Evolutionary conservation across 208 protist genomes (phyloP), one percentile per base, ranked within the genome.

Genomic region (Acanthamoeba royreba): DNA sequence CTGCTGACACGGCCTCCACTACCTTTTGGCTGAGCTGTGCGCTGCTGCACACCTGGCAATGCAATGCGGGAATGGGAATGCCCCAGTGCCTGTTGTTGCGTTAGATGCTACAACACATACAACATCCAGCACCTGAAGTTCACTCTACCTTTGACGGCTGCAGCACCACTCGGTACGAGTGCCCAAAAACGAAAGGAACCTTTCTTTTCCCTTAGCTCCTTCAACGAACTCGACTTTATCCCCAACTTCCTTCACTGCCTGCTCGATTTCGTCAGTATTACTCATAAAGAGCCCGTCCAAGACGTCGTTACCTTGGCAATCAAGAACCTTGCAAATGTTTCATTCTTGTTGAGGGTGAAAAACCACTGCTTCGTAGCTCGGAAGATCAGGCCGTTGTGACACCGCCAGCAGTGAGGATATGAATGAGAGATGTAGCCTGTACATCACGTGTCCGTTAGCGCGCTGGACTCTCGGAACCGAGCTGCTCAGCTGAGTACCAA

Each of bases 371-470:
- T 42, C 4, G 74, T 85, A 8, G 74, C 74, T 0, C 74, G 74
- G 45, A 85, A 85, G 33, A 85, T 85, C 25, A 85, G 45, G 45
- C 42, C 74, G 45, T 31, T 85, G 42, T 52, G 38, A 22, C 74
- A 85, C 42, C 74, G 74, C 74, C 74, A 85, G 25, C 74, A 85
- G 45, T 53, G 45, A 25, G 74, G 74, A 85, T 85, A 85, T 31
- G 74, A 45, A 35, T 85, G 74, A 17, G 45, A 52, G 38, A 85
- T 45, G 13, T 15, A 35, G 28, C 61, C 61, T 72, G 61, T 66
- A 11, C 15, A 1, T 9, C 9, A 63, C 7, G n/a, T 35, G 33
- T 1, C 11, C 55, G 17, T 63, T 28, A 63, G 55, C 8, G 0
- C 25, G 17, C 55, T 31, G 8, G 1, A 58, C 25, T 58, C 19